Base-by-base conservation (phyloP, 2,329 filamentous ascomycete species). In the Dactylellina cionopaga region DNA sequence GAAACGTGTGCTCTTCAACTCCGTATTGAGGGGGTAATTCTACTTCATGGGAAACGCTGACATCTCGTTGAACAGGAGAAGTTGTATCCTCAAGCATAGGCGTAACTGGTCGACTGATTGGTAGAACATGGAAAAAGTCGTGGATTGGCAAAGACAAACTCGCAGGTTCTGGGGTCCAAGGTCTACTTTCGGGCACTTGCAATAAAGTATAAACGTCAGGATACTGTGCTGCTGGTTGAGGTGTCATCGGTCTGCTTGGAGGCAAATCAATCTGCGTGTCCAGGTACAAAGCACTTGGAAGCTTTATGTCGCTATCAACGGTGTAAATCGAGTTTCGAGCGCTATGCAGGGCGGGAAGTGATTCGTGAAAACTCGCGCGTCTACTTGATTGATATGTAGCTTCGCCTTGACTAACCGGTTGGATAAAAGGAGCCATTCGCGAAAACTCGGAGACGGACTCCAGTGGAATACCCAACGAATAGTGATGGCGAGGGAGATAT, bases 31-130 rank as follows among this genome's bases (percentile, higher is more conserved):
- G 17, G n/a, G n/a, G n/a, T n/a, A n/a, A n/a, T n/a, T n/a, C n/a
- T n/a, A n/a, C n/a, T n/a, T n/a, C n/a, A n/a, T n/a, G n/a, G n/a
- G n/a, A n/a, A n/a, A n/a, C n/a, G n/a, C n/a, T n/a, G n/a, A n/a
- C n/a, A n/a, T n/a, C n/a, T n/a, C n/a, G 15, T 19, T n/a, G 15
- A 29, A 13, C 7, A 43, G 9, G 19, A n/a, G 1, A 44, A 22
- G 9, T 4, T 15, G 17, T 7, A 24, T 41, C 15, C 11, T 13
- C 43, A 1, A 19, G 31, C 6, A 25, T 11, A 29, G 59, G 59
- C 2, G 68, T 72, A 24, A 41, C n/a, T 5, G 59, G 52, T 10
- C 68, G 59, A n/a, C 68, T 72, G 15, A 15, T 31, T 54, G 68
- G 59, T 39, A 72, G 29, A 13, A n/a, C 1, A 41, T 37, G 13